Base-by-base conservation (phyloP, 2,329 filamentous ascomycete genomes). In the Curvularia sp. region DNA sequence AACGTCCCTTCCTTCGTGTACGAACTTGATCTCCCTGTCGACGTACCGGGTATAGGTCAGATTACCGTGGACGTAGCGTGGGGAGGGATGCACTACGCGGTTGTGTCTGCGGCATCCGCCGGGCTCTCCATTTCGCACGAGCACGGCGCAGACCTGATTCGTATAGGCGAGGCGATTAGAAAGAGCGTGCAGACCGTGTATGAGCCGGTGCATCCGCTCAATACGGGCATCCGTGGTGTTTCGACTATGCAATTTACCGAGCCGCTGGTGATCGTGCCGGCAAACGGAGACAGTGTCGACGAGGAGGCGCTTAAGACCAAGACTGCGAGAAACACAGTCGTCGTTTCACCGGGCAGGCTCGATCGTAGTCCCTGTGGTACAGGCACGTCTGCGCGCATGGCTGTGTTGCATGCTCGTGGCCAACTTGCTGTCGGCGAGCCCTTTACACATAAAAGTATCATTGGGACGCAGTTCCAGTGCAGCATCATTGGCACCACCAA, bases 361-460 rank as follows among this genome's bases (percentile, higher is more conserved):
- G 81, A 83, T 60, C 65, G 80, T 18, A 81, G 80, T 57, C 81
- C 80, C 1, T 82, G 80, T 49, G 81, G 81, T 7, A 82, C 79
- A 0, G 80, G 81, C 1, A 82, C 77, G 0, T 79, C 72, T 58
- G 79, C 80, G 2, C 70, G 80, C 12, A 68, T 83, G 60, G 80
- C 80, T 0, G 72, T 81, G 1, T 55, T 83, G 22, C 77, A 82
- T 64, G 78, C 78, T 1, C 71, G 76, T 18, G 79, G 79, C 1
- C 61, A 76, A 43, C 61, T 83, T 3, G 57, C 70, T 1, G 73
- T 75, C 1, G 76, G 71, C 0, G 75, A 82, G 49, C 64, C 53
- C 0, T 79, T 82, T 53, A 67, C 63, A 3, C 77, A 81, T 61
- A 68, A 66, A 7, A 81, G 80, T 54, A 77, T 82, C 38, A 79